phyloP scores from a whole-genome alignment of 192 early-diverging fungal species.

The Lunasporangiospora selenospora region DNA sequence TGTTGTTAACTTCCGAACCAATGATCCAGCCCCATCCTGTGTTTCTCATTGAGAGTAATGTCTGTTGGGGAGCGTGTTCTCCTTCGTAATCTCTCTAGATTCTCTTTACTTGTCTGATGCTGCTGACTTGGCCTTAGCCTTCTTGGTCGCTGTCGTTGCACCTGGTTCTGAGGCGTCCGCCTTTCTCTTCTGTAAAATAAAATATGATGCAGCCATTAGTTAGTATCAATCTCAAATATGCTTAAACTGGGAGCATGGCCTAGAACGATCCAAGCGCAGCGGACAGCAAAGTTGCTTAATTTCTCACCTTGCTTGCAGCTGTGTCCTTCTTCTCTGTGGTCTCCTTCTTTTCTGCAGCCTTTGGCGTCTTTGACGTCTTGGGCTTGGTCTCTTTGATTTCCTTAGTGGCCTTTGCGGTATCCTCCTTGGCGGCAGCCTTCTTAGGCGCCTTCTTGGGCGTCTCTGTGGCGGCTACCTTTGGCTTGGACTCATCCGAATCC shows the following conservation, averaged over 20 bases:
- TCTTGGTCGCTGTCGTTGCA: constrained; percentile 1
- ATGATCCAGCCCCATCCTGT: no score
- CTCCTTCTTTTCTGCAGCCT: no score
- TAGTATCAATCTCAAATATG: no score
- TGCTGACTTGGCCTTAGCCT: constrained; percentile 1
- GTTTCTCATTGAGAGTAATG: no score
- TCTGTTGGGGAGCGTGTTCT: no score
- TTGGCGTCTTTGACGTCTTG: constrained; percentile 11
- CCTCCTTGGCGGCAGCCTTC: neutral
- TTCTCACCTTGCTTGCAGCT: neutral
- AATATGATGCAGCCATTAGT: neutral
- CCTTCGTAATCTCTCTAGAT: no score
- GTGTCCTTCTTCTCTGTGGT: constrained; percentile 3
- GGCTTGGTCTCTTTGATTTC: neutral
- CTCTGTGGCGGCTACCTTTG: no score
- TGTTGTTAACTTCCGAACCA: no score
- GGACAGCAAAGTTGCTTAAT: neutral
- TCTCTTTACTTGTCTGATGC: constrained; percentile 5
- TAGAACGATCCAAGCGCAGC: no score
- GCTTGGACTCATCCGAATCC: constrained; percentile 14
- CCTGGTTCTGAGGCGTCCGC: neutral
- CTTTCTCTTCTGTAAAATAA: constrained; percentile 10
- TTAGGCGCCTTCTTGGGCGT: constrained; percentile 9
- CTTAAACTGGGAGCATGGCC: no score
- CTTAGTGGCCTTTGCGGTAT: neutral